Percentiles rank a stretch among this genome's conserved stretches.
Evolutionary conservation across 2,329 filamentous ascomycete species (phyloP).

Genomic region (Madurella mycetomatis): DNA sequence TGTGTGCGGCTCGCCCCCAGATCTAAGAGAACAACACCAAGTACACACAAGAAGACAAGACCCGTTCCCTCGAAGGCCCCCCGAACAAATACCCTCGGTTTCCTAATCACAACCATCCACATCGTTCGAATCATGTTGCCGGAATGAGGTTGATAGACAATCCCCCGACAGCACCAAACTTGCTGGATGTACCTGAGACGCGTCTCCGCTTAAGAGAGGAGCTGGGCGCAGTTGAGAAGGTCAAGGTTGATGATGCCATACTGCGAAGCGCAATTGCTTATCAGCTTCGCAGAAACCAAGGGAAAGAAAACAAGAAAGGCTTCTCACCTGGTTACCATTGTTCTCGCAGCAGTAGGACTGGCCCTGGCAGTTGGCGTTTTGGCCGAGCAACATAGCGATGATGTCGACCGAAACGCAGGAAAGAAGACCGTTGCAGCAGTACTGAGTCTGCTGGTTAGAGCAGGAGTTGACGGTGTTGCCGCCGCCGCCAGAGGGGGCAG

Average conservation of each 20-base stretch:
- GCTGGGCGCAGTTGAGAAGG: conserved; percentile 5
- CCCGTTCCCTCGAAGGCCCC: no score
- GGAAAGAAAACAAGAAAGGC: background rate
- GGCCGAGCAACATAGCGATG: background rate
- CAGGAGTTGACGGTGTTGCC: background rate
- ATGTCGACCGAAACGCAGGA: background rate
- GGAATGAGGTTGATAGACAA: no score
- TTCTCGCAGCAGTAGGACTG: conserved; percentile 15
- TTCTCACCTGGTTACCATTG: conserved; percentile 3
- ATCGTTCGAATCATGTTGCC: no score
- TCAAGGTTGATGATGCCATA: conserved; percentile 9
- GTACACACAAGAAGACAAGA: no score
- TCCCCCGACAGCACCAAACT: no score
- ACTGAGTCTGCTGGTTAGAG: background rate
- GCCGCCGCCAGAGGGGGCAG: conserved; percentile 7
- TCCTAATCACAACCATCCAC: no score
- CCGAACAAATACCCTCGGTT: no score
- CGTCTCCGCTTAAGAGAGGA: background rate
- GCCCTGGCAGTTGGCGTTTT: conserved; percentile 1
- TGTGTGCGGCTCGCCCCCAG: no score
- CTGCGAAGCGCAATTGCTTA: background rate
- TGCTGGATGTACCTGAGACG: no score
- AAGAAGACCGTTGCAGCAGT: conserved; percentile 14
- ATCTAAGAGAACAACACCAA: no score
- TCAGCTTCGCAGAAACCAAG: background rate